Percentiles rank a stretch among this genome's conserved stretches.
Evolutionary conservation across 495 filamentous ascomycete species (phyloP).

Genomic region (Penicillium riverlandense): DNA sequence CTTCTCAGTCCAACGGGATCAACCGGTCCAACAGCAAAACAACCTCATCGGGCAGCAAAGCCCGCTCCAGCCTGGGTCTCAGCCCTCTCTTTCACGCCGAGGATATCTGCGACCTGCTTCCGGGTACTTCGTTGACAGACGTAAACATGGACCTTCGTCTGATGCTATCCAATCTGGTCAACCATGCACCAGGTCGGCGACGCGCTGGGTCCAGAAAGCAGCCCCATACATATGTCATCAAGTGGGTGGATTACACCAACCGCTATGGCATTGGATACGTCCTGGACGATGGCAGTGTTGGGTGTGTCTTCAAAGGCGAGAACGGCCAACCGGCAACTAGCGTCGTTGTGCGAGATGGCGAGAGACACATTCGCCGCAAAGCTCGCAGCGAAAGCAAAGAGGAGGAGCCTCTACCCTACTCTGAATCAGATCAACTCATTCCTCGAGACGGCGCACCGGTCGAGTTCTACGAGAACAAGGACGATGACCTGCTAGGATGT

Average conservation of each 20-base stretch:
- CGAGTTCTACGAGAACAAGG: constrained; percentile 74
- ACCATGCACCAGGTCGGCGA: constrained; percentile 26
- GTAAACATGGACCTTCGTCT: constrained; percentile 35
- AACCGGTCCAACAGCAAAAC: constrained; percentile 29
- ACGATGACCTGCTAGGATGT: constrained; percentile 32
- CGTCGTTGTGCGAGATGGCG: constrained; percentile 59
- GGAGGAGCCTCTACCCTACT: constrained; percentile 44
- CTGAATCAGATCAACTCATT: constrained; percentile 57
- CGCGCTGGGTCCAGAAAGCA: constrained; percentile 22
- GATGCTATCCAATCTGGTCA: constrained; percentile 35
- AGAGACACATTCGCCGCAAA: constrained; percentile 40
- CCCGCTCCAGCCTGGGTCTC: constrained; percentile 33
- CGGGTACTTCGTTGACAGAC: constrained; percentile 31
- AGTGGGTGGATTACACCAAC: constrained; percentile 95
- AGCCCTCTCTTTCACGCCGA: constrained; percentile 32
- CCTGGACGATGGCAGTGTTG: constrained; percentile 74
- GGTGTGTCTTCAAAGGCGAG: constrained; percentile 68
- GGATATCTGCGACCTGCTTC: constrained; percentile 30
- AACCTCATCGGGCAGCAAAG: constrained; percentile 16
- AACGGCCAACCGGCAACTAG: constrained; percentile 55
- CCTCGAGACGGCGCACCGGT: constrained; percentile 56
- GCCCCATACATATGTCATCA: constrained; percentile 56
- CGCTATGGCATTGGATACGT: constrained; percentile 85
- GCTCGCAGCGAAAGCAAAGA: constrained; percentile 49
- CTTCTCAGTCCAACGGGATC: constrained; percentile 12